Conservation (phyloP, 139 green algal genomes). For the Chlorokybus atmophyticus region DNA sequence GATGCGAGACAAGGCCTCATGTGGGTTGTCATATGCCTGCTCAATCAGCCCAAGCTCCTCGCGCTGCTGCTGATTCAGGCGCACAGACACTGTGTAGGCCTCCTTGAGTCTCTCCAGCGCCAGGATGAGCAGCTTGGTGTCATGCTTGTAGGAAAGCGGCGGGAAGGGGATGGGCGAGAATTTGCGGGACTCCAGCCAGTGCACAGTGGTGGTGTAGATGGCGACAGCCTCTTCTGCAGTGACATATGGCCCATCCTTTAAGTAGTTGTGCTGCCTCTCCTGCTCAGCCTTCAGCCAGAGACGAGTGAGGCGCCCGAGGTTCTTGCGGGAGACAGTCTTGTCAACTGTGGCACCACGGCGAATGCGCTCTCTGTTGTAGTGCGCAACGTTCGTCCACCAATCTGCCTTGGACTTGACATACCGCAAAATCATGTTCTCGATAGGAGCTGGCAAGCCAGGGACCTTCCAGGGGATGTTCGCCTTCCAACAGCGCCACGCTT, state of each 20-base stretch:
- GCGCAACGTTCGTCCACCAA: conserved; percentile 99
- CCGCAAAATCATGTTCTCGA: conserved; percentile 99
- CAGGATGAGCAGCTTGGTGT: conserved; percentile 99
- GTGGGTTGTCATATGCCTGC: conserved; percentile 99
- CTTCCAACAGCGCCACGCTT: conserved; percentile 94
- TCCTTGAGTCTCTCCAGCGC: conserved; percentile 97
- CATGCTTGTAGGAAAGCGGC: conserved; percentile 98
- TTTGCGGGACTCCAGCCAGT: conserved; percentile 97
- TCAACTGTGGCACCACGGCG: conserved; percentile 92
- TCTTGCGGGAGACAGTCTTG: conserved; percentile 99
- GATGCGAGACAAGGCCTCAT: conserved; percentile 93
- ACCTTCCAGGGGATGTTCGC: conserved; percentile 65
- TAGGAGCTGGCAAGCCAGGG: conserved; percentile 85
- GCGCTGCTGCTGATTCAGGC: conserved; percentile 89
- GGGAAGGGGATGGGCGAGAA: conserved; percentile 97
- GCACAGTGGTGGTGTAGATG: conserved; percentile 96
- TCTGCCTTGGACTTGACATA: conserved; percentile 99
- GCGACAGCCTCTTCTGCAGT: conserved; percentile 65
- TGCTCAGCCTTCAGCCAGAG: conserved; percentile 96
- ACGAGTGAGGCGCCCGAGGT: conserved; percentile 94
- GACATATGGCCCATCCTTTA: conserved; percentile 69
- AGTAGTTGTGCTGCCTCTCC: conserved; percentile 99
- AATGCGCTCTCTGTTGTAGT: conserved; percentile 99
- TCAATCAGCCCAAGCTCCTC: conserved; percentile 98
- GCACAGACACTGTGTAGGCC: conserved; percentile 84